phyloP scores from a whole-genome alignment of 2,329 filamentous ascomycete species.

The Fusarium torulosum region DNA sequence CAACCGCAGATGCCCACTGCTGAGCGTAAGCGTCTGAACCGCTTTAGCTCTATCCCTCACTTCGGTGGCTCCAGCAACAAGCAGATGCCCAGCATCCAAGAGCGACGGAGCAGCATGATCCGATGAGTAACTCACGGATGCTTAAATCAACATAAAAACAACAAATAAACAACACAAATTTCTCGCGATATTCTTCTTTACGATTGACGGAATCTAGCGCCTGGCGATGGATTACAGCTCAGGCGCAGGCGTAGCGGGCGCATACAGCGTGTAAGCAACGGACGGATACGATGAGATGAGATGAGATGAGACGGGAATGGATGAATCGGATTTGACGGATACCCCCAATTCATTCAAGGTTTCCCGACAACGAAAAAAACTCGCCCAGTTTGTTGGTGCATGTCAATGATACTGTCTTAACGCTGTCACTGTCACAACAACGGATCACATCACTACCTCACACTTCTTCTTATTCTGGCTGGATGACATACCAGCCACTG shows the following conservation, averaged over 20 bases:
- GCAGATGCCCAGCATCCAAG: constrained; percentile 52
- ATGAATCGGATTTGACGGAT: constrained; percentile 43
- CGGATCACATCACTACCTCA: constrained; percentile 22
- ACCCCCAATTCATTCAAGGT: constrained; percentile 36
- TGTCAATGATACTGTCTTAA: background rate
- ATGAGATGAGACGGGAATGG: constrained; percentile 43
- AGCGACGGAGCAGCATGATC: constrained; percentile 60
- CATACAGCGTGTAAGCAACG: constrained; percentile 38
- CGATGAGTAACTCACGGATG: constrained; percentile 45
- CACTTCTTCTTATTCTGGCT: constrained; percentile 18
- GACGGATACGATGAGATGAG: constrained; percentile 37
- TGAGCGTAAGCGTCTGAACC: constrained; percentile 64
- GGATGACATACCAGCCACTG: constrained; percentile 16
- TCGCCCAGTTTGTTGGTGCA: constrained; percentile 24
- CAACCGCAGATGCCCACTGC: constrained; percentile 23
- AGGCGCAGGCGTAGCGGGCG: constrained; percentile 39
- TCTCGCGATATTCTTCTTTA: constrained; percentile 35
- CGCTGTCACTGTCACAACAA: constrained; percentile 13
- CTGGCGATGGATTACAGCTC: constrained; percentile 28
- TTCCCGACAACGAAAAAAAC: constrained; percentile 31
- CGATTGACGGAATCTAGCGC: constrained; percentile 46
- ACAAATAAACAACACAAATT: constrained; percentile 27
- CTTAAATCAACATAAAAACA: constrained; percentile 31
- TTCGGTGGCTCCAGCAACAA: constrained; percentile 59
- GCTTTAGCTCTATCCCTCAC: constrained; percentile 68